Evolutionary conservation across 805 yeast genomes (phyloP), one percentile per base, ranked within the genome.

Genomic region (Hyphopichia homilentoma): DNA sequence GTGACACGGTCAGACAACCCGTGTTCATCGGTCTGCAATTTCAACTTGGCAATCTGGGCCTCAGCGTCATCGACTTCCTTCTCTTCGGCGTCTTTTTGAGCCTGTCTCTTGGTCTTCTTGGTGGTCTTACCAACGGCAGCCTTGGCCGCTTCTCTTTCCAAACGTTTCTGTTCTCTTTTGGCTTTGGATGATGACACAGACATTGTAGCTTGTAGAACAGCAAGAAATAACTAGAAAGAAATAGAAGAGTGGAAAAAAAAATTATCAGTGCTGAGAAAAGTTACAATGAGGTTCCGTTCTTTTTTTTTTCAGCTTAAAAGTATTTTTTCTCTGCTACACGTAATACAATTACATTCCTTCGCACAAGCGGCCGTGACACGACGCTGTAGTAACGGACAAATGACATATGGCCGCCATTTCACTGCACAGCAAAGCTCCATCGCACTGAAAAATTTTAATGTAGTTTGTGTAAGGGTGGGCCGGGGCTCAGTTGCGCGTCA

Each of bases 1-100:
- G 90, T 84, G 45, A 90, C 98, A 73, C 98, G 85, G 64, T 90
- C 98, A 28, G 96, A 86, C 36, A 90, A 56, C 47, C 98, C 98
- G 52, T 88, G 81, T 59, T 85, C 81, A 64, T 90, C 98, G 58
- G 84, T 83, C 68, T 90, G 98, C 57, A 89, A 68, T 65, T 90
- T 90, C 68, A 90, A 73, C 65, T 86, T 81, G 41, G 81, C 84
- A 54, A 93, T 79, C 57, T 79, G 86, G 40, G 81, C 77, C 31
- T 84, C 83, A 30, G 83, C 75, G 32, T 71, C 72, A 32, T 77
- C 81, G 29, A 68, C 79, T 17, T 73, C 84, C 33, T 55, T 59
- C 38, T 65, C 72, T 51, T 63, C 72, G 32, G 68, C 57, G 39
- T 70, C 79, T 48, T 71, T 77, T 35, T 55, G 67, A 29, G 68